A percentile compares a stretch with the other conserved stretches of the same genome.
Evolutionary conservation across 352 stramenopile species (phyloP).

Genomic region (Phytophthora lateralis): DNA sequence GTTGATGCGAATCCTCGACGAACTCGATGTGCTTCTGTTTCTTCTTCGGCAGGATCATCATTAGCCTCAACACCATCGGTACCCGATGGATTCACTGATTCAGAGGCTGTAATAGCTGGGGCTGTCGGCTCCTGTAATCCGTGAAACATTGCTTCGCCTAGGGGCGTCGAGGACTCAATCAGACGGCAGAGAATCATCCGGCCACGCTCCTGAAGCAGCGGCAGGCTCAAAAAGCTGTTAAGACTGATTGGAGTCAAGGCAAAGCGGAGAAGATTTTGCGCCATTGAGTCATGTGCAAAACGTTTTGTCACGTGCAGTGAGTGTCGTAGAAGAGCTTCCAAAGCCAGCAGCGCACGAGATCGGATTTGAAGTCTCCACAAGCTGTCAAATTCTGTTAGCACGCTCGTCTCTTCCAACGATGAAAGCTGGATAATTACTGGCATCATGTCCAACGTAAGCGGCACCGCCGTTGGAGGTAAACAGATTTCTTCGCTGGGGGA

Average conservation of each 20-base stretch:
- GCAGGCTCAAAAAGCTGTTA: constrained; percentile 75
- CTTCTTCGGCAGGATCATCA: constrained; percentile 69
- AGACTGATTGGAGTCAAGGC: constrained; percentile 71
- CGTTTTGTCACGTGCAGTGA: constrained; percentile 46
- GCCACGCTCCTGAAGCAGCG: constrained; percentile 78
- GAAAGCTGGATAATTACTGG: constrained; percentile 83
- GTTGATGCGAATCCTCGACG: constrained; percentile 82
- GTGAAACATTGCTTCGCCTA: constrained; percentile 81
- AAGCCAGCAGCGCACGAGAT: constrained; percentile 78
- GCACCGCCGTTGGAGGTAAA: constrained; percentile 53
- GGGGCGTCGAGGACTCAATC: constrained; percentile 83
- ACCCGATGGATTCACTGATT: constrained; percentile 11
- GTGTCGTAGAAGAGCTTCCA: constrained; percentile 79
- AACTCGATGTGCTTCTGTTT: constrained; percentile 72
- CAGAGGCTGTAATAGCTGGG: constrained; percentile 27
- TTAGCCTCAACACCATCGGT: constrained; percentile 36
- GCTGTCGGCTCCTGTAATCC: constrained; percentile 63
- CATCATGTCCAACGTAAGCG: constrained; percentile 78
- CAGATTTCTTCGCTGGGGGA: constrained; percentile 82
- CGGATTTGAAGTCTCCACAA: constrained; percentile 87
- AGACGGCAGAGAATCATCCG: constrained; percentile 85
- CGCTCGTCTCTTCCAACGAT: constrained; percentile 70
- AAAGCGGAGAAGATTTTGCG: constrained; percentile 57
- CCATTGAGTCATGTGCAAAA: constrained; percentile 46
- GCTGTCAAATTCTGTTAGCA: constrained; percentile 73